Evolutionary conservation across 2,329 filamentous ascomycete species (phyloP).

Genomic region (Coniochaeta hoffmannii): DNA sequence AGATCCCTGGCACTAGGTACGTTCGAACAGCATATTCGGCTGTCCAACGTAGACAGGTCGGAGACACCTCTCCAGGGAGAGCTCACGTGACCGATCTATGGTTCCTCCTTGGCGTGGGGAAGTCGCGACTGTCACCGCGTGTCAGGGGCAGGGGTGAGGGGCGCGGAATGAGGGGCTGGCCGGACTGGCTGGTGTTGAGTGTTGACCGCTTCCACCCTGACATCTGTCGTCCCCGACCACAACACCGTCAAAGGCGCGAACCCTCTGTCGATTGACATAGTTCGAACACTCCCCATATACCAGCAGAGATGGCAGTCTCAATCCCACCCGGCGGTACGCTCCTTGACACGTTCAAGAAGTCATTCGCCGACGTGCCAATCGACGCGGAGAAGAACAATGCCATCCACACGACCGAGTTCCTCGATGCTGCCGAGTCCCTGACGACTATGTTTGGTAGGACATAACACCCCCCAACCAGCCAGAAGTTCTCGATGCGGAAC

Average conservation of each 20-base stretch:
- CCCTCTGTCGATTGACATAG: slow-evolving; percentile 4
- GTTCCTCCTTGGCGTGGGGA: neutral
- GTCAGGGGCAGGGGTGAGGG: neutral
- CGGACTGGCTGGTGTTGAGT: no score
- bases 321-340: slow-evolving; percentile 66
- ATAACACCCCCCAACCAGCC: neutral
- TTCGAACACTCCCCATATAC: neutral
- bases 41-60: neutral
- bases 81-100: neutral
- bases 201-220: neutral
- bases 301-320: slow-evolving; percentile 40
- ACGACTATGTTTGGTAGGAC: slow-evolving; percentile 75
- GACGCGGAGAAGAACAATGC: slow-evolving; percentile 67
- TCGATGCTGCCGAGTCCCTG: slow-evolving; percentile 83
- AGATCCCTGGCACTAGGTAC: no score
- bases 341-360: slow-evolving; percentile 77
- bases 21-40: neutral
- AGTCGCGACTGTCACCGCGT: neutral
- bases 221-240: neutral
- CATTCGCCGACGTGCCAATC: slow-evolving; percentile 77
- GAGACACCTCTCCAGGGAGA: neutral
- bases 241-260: neutral
- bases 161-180: neutral
- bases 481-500: neutral
- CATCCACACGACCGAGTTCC: slow-evolving; percentile 77